phyloP scores from a whole-genome alignment of 306 rosid genomes.

The Casuarina glauca region DNA sequence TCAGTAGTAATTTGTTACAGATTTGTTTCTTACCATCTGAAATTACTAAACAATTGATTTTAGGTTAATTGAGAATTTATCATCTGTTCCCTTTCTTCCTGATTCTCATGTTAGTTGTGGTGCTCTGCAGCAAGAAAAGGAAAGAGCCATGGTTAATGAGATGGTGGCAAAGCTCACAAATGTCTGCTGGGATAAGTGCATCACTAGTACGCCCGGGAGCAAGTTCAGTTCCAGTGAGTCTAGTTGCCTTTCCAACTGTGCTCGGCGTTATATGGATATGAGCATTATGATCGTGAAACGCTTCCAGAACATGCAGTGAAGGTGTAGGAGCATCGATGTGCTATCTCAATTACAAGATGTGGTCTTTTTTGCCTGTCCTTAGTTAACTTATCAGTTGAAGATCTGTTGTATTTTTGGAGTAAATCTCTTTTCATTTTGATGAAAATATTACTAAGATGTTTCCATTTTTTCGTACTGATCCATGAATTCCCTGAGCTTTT shows the following conservation, averaged over 20 bases:
- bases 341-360: constrained; percentile 13
- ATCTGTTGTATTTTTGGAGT: neutral
- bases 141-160: constrained; percentile 73
- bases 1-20: neutral
- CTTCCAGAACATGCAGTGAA: constrained; percentile 68
- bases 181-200: constrained; percentile 91
- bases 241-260: constrained; percentile 74
- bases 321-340: constrained; percentile 14
- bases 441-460: neutral
- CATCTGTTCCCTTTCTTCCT: neutral
- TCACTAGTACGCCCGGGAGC: constrained; percentile 77
- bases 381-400: constrained; percentile 16
- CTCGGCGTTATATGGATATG: constrained; percentile 80
- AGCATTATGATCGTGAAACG: constrained; percentile 68
- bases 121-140: constrained; percentile 70
- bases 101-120: neutral
- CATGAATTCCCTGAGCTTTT: neutral
- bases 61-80: neutral
- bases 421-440: neutral
- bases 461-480: neutral
- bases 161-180: constrained; percentile 85
- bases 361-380: constrained; percentile 4
- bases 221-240: constrained; percentile 85
- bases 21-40: neutral
- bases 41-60: no score